Evolutionary conservation across 78 protist genomes (phyloP).

Genomic region (Diacronema lutheri): DNA sequence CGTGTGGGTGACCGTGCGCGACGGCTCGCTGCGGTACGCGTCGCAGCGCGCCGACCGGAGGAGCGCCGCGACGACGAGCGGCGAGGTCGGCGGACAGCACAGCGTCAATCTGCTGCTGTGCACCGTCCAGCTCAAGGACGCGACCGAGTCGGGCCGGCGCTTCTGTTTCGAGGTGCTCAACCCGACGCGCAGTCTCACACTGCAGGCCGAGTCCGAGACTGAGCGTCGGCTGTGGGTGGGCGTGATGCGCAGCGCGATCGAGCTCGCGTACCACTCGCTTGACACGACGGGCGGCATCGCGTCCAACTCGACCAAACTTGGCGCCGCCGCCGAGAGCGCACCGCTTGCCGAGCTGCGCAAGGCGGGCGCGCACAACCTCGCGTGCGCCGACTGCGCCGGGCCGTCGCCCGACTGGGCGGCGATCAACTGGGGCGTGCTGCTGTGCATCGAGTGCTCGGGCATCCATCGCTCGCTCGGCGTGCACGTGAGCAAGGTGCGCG

Average conservation of each 20-base stretch:
- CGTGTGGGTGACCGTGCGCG: background rate
- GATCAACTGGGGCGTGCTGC: constrained; percentile 69
- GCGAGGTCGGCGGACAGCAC: no score
- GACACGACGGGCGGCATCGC: background rate
- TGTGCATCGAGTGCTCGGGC: constrained; percentile 86
- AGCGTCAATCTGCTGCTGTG: constrained; percentile 14
- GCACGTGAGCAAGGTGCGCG: constrained; percentile 87
- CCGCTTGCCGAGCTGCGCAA: background rate
- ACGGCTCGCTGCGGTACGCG: background rate
- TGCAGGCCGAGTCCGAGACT: constrained; percentile 11
- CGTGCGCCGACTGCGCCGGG: constrained; percentile 33
- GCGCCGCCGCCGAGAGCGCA: background rate
- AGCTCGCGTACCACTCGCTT: no score
- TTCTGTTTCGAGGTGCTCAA: constrained; percentile 39
- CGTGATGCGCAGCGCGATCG: background rate
- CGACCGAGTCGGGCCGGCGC: background rate
- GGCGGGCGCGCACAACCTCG: no score
- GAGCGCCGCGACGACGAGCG: no score
- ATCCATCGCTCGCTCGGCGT: constrained; percentile 82
- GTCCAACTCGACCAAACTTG: background rate
- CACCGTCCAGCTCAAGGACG: background rate
- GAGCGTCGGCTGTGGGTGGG: background rate
- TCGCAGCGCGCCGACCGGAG: background rate
- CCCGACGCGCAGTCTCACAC: background rate
- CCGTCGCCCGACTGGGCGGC: constrained; percentile 18